Evolutionary conservation across 2,329 filamentous ascomycete genomes (phyloP).

Genomic region (Penicillium sp.): DNA sequence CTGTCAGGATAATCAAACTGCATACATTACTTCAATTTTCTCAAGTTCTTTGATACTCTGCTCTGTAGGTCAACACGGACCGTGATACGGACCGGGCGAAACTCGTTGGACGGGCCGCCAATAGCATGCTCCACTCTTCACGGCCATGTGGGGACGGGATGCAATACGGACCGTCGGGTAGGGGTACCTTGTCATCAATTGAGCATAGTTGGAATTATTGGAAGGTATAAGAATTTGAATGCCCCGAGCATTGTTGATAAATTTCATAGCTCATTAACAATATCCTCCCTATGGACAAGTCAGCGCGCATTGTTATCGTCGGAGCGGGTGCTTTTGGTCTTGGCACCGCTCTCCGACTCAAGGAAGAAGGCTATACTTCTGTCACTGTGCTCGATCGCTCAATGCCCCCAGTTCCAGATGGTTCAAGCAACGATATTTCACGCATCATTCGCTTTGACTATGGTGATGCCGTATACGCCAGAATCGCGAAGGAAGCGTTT

Average conservation of each 20-base stretch:
- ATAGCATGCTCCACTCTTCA: background rate
- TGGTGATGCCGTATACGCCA: slow-evolving; percentile 70
- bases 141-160: background rate
- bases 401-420: slow-evolving; percentile 37
- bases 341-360: slow-evolving; percentile 44
- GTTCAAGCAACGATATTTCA: slow-evolving; percentile 42
- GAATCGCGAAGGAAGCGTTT: slow-evolving; percentile 68
- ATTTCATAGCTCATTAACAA: too few relatives aligned
- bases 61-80: background rate
- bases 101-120: background rate
- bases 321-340: slow-evolving; percentile 68
- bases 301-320: slow-evolving; percentile 39
- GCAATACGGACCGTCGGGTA: background rate
- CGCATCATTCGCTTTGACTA: slow-evolving; percentile 60
- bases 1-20: too few relatives aligned
- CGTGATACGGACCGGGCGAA: background rate
- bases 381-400: slow-evolving; percentile 35
- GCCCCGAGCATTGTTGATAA: too few relatives aligned
- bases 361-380: slow-evolving; percentile 25
- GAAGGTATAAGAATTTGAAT: background rate
- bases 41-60: too few relatives aligned
- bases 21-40: too few relatives aligned
- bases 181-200: background rate
- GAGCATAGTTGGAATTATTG: background rate
- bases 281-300: slow-evolving; percentile 18